phyloP scores from a whole-genome alignment of 768 basidiomycete genomes.

The Kwoniella sp. region DNA sequence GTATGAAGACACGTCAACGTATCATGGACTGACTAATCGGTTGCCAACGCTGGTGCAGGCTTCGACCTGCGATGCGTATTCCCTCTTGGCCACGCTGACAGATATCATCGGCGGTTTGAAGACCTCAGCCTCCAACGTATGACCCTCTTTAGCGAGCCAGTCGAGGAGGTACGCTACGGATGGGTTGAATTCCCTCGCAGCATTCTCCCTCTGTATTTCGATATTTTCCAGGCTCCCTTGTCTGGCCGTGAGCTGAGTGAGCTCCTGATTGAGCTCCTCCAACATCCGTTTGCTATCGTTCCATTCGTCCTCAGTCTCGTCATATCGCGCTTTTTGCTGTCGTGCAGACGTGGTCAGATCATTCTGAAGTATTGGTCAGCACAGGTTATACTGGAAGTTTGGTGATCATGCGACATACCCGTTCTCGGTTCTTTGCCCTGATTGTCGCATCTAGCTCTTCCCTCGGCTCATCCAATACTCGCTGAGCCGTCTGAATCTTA shows the following conservation, averaged over 20 bases:
- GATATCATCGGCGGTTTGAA: constrained; percentile 78
- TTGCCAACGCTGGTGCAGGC: constrained; percentile 60
- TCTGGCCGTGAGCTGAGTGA: constrained; percentile 3
- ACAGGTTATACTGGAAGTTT: not conserved
- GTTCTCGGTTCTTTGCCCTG: not conserved
- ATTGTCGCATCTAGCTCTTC: constrained; percentile 10
- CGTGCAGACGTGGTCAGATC: not conserved
- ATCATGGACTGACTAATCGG: constrained; percentile 58
- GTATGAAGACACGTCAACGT: not conserved
- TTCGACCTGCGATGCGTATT: constrained; percentile 68
- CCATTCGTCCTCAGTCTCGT: constrained; percentile 7
- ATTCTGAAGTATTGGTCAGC: not conserved
- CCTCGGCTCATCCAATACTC: constrained; percentile 34
- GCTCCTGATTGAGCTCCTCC: constrained; percentile 1
- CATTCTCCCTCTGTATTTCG: constrained; percentile 51
- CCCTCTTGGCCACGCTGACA: constrained; percentile 62
- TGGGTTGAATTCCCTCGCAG: constrained; percentile 57
- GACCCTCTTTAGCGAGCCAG: constrained; percentile 53
- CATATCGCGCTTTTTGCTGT: not conserved
- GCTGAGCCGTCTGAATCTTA: constrained; percentile 44
- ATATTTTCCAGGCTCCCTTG: constrained; percentile 26
- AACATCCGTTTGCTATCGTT: constrained; percentile 10
- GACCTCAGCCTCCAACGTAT: constrained; percentile 72
- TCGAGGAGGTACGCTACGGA: constrained; percentile 35
- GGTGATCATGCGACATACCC: not conserved